These are phyloP conservation scores for Pyricularia sp. DNA, from an alignment of 2,329 filamentous ascomycete species.

Conservation along the genomic window DNA sequence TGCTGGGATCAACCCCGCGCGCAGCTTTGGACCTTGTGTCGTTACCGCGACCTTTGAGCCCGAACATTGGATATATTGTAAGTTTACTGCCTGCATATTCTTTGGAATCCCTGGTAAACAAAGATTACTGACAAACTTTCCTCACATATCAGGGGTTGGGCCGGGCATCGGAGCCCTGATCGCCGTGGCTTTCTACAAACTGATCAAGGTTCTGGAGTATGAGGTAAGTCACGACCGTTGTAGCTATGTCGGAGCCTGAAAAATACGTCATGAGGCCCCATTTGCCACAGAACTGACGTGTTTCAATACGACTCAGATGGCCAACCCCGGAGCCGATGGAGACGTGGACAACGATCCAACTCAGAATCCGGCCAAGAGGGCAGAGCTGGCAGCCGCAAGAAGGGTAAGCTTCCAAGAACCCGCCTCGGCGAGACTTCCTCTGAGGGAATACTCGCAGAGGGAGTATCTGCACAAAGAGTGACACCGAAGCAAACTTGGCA, in stretches of 20 bases:
- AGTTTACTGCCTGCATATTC: constrained; percentile 9
- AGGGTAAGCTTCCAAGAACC: constrained; percentile 5
- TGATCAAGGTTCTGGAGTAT: constrained; percentile 43
- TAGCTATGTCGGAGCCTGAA: background rate
- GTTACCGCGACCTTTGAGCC: constrained; percentile 27
- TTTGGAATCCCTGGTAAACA: constrained; percentile 8
- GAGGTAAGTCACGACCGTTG: constrained; percentile 16
- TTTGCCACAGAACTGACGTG: constrained; percentile 4
- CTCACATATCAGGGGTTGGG: constrained; percentile 30
- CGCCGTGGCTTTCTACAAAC: constrained; percentile 38
- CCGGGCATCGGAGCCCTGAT: constrained; percentile 39
- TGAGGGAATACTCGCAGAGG: background rate
- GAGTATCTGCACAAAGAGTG: background rate
- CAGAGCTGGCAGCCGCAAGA: constrained; percentile 9
- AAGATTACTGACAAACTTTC: background rate
- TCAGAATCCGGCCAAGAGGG: constrained; percentile 30
- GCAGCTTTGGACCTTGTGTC: constrained; percentile 39
- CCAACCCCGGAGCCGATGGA: constrained; percentile 35
- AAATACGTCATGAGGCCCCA: background rate
- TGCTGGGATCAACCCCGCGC: constrained; percentile 39
- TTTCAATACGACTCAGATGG: constrained; percentile 22
- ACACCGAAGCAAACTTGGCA: background rate
- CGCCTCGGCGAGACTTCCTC: background rate
- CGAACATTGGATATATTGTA: constrained; percentile 41
- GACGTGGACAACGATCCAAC: constrained; percentile 32